Evolutionary conservation across 768 basidiomycete genomes (phyloP).

Genomic region (Multifurca ochricompacta): DNA sequence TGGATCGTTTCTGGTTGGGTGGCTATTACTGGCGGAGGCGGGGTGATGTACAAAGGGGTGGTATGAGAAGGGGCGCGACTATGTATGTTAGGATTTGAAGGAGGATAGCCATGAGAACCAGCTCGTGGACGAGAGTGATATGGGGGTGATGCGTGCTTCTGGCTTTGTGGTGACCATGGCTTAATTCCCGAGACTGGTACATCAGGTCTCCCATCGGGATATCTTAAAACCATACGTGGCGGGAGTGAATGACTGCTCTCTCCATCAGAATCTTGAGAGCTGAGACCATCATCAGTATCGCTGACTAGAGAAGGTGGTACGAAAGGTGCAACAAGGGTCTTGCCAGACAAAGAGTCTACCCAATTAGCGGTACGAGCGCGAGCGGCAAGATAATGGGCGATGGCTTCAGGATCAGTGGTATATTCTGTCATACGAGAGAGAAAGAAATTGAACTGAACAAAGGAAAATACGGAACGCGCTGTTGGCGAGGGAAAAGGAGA

Average conservation of each 20-base stretch:
- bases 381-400: conserved; percentile 49
- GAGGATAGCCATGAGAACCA: conserved; percentile 14
- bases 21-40: conserved; percentile 3
- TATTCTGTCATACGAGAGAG: conserved; percentile 51
- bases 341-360: conserved; percentile 38
- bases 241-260: conserved; percentile 43
- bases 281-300: conserved; percentile 30
- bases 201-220: conserved; percentile 43
- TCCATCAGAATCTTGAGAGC: conserved; percentile 33
- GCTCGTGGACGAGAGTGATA: conserved; percentile 4
- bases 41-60: conserved; percentile 12
- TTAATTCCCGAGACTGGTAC: conserved; percentile 2
- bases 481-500: conserved; percentile 15
- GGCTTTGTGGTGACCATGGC: conserved; percentile 1
- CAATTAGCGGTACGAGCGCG: conserved; percentile 58
- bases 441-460: not conserved
- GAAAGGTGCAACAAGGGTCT: conserved; percentile 43
- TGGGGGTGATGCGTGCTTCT: not conserved
- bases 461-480: conserved; percentile 14
- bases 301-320: conserved; percentile 19
- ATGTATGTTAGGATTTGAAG: conserved; percentile 18
- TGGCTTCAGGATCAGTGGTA: conserved; percentile 48
- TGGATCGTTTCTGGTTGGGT: conserved; percentile 20
- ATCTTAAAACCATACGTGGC: conserved; percentile 66
- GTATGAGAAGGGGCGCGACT: conserved; percentile 11